Percentiles rank a stretch among this genome's conserved stretches.
Conservation (phyloP, 228 moss, liverwort and hornwort species). For the Sphagnum fallax region DNA sequence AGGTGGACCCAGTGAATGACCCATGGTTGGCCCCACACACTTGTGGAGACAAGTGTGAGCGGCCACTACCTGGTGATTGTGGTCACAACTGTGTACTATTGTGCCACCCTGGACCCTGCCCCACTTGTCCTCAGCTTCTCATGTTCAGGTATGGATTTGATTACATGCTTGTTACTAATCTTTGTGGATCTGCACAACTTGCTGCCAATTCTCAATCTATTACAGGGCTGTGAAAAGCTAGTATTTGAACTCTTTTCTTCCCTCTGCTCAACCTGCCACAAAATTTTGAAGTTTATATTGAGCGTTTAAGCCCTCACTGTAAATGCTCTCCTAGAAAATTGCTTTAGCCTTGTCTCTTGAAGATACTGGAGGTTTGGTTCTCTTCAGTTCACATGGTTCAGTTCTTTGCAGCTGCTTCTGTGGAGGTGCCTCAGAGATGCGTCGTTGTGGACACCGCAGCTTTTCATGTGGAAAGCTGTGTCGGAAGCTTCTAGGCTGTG, state of each 20-base stretch:
- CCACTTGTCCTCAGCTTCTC: constrained; percentile 84
- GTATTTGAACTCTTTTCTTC: no score
- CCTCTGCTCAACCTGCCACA: no score
- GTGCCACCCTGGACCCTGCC: constrained; percentile 90
- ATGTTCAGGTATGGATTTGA: constrained; percentile 24
- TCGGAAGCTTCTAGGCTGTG: constrained; percentile 51
- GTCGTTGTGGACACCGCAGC: constrained; percentile 76
- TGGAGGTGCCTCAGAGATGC: constrained; percentile 53
- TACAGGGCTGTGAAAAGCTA: no score
- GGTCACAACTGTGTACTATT: constrained; percentile 79
- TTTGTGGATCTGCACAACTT: no score
- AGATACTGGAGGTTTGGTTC: no score
- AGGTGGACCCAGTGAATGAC: constrained; percentile 58
- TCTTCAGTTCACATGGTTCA: no score
- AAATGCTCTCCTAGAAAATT: no score
- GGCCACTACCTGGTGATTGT: constrained; percentile 57
- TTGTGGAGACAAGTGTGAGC: constrained; percentile 78
- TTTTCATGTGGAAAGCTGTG: constrained; percentile 76
- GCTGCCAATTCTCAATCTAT: no score
- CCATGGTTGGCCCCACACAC: constrained; percentile 95
- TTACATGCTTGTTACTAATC: no score
- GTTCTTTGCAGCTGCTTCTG: constrained; percentile 56
- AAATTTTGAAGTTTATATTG: no score
- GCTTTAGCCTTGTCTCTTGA: no score
- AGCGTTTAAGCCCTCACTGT: no score